Conservation (phyloP, 129 eudicot species). For the Dittrichia graveolens region DNA sequence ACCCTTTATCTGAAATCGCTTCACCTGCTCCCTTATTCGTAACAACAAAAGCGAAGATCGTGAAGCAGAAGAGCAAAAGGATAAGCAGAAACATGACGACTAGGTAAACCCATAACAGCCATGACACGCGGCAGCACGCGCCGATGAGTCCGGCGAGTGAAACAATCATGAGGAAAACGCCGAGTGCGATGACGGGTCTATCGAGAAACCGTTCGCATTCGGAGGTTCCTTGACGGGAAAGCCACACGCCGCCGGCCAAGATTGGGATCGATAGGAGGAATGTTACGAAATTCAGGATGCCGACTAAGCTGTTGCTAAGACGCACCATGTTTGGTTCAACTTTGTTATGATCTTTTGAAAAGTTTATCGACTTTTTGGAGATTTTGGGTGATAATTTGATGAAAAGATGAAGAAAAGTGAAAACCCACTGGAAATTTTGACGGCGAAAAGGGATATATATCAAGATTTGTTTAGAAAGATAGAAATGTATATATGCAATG, state of each 20-base stretch:
- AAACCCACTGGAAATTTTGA: conserved; percentile 17
- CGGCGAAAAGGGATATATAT: not conserved
- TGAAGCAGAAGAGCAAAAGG: conserved; percentile 63
- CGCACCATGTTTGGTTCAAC: conserved; percentile 47
- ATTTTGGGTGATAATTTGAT: conserved; percentile 14
- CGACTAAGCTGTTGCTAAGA: conserved; percentile 69
- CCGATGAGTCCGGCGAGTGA: conserved; percentile 89
- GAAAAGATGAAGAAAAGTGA: conserved; percentile 29
- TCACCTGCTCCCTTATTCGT: conserved; percentile 91
- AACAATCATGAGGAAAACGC: conserved; percentile 70
- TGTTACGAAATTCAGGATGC: conserved; percentile 70
- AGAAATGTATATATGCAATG: not conserved
- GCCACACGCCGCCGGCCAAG: conserved; percentile 85
- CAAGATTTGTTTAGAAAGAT: not conserved
- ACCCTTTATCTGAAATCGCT: conserved; percentile 53
- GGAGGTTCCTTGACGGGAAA: conserved; percentile 65
- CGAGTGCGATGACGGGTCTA: conserved; percentile 68
- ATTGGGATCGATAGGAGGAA: conserved; percentile 84
- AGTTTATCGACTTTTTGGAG: conserved; percentile 34
- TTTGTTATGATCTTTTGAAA: not conserved
- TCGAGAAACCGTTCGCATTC: conserved; percentile 90
- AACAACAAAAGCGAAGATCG: conserved; percentile 86
- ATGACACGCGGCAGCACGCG: conserved; percentile 81
- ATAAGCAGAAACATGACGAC: conserved; percentile 81
- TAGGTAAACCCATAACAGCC: conserved; percentile 76